These are phyloP conservation scores for Eimeria praecox DNA, from an alignment of 169 alveolate species.

Conservation along the genomic window DNA sequence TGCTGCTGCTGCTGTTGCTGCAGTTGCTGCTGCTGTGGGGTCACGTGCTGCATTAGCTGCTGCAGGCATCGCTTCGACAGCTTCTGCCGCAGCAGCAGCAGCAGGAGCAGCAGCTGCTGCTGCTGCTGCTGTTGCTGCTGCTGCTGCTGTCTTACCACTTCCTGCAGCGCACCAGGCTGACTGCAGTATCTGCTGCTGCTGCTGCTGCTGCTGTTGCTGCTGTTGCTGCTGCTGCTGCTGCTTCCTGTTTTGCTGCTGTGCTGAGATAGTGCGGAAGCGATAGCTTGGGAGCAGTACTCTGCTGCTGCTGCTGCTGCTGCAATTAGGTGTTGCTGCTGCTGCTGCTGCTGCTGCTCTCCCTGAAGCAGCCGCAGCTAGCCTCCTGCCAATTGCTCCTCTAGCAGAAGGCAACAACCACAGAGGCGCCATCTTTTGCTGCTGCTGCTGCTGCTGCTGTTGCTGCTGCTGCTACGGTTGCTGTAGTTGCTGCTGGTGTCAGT, in stretches of 20 bases:
- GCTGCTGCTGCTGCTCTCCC: conserved; percentile 42
- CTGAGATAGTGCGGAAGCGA: not conserved
- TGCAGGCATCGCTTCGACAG: not conserved
- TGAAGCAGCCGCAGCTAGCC: conserved; percentile 11
- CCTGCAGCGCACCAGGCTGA: not conserved
- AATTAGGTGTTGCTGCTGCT: not conserved
- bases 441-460: conserved; percentile 38
- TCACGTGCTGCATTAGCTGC: not conserved
- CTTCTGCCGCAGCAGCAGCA: not conserved
- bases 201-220: not conserved
- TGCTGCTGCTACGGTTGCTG: not conserved
- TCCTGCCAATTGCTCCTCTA: not conserved
- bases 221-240: not conserved
- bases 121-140: not conserved
- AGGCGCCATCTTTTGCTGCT: not conserved
- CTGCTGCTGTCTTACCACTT: not conserved
- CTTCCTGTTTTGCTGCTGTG: not conserved
- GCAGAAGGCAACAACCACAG: not conserved
- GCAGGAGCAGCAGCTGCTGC: not conserved
- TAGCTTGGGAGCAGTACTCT: not conserved
- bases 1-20: not conserved
- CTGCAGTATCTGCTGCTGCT: not conserved
- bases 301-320: conserved; percentile 42
- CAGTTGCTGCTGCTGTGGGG: not conserved
- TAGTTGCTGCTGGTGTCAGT: not conserved